These are phyloP conservation scores for Wickerhamomyces subpelliculosus DNA, from an alignment of 805 yeast species.

Conservation along the genomic window DNA sequence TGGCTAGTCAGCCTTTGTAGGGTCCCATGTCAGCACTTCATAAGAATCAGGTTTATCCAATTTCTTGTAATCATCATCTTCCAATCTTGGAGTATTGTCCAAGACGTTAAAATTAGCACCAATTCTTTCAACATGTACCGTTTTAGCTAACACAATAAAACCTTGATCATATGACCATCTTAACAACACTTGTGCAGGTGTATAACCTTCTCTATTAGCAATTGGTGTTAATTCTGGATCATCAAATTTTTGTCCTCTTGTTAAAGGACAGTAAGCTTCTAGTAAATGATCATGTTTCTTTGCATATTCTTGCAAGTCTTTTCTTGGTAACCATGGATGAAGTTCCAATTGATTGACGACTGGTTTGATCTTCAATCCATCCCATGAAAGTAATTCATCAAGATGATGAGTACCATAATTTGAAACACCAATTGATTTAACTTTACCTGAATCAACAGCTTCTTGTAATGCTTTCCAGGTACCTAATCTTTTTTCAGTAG, in stretches of 20 bases:
- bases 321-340: conserved; percentile 37
- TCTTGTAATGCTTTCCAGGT: conserved; percentile 73
- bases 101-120: conserved; percentile 27
- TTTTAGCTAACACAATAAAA: conserved; percentile 43
- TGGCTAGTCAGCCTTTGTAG: not conserved
- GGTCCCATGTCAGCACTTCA: conserved; percentile 5
- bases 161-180: conserved; percentile 53
- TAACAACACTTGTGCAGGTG: conserved; percentile 41
- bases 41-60: conserved; percentile 3
- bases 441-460: conserved; percentile 47
- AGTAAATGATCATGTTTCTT: conserved; percentile 34
- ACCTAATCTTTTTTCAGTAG: conserved; percentile 40
- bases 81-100: conserved; percentile 19
- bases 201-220: conserved; percentile 31
- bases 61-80: too few species aligned
- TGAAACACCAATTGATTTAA: conserved; percentile 66
- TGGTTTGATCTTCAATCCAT: conserved; percentile 44
- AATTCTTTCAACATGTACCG: conserved; percentile 26
- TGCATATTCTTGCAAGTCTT: conserved; percentile 34
- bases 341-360: conserved; percentile 63
- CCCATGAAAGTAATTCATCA: conserved; percentile 51
- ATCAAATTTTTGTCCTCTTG: conserved; percentile 37
- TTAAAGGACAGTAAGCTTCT: conserved; percentile 58
- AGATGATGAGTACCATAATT: conserved; percentile 55
- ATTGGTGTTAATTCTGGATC: conserved; percentile 36